Conservation (phyloP, 306 rosid genomes). For the Fragaria iinumae region DNA sequence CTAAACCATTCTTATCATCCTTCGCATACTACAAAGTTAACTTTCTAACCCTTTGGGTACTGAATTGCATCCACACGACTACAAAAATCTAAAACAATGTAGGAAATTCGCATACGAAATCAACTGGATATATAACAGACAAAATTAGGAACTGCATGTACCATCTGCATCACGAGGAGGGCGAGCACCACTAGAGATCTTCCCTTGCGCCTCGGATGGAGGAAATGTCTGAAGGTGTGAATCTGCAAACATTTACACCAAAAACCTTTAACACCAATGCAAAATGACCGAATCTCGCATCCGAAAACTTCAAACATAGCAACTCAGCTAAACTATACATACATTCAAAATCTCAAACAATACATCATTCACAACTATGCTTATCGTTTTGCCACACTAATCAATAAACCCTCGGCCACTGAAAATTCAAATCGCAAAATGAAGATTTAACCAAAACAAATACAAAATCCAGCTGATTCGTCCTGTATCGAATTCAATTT, state of each 20-base stretch:
- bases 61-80: neutral
- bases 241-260: constrained; percentile 45
- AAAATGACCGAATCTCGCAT: neutral
- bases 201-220: constrained; percentile 76
- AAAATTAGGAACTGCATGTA: constrained; percentile 16
- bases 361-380: neutral
- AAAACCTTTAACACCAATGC: constrained; percentile 6
- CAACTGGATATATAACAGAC: neutral
- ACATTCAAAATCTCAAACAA: neutral
- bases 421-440: neutral
- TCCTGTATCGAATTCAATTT: neutral
- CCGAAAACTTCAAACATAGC: neutral
- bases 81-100: neutral
- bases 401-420: neutral
- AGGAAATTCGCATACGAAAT: neutral
- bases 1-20: neutral
- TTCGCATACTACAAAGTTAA: neutral
- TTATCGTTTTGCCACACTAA: neutral
- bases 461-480: neutral
- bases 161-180: constrained; percentile 96
- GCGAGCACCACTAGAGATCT: constrained; percentile 64
- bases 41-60: neutral
- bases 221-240: constrained; percentile 93
- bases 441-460: neutral
- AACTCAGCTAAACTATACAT: neutral